Conservation (phyloP, 306 rosid species). For the Parietaria judaica region DNA sequence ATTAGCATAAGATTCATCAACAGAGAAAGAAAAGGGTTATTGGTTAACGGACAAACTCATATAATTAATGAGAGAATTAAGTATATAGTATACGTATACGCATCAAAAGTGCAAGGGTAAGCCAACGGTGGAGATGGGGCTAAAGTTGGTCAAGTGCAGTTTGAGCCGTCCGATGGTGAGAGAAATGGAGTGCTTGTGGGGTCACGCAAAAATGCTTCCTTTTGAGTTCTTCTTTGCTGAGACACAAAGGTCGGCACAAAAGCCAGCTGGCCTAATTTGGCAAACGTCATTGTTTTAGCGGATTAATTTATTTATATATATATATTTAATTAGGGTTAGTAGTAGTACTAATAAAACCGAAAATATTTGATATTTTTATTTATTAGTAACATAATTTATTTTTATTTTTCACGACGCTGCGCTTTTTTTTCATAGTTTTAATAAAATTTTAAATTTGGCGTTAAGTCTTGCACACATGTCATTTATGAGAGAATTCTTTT, state of each 20-base stretch:
- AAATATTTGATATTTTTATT: too few relatives aligned
- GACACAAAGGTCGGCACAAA: conserved; percentile 11
- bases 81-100: not conserved
- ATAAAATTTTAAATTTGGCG: too few relatives aligned
- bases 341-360: too few relatives aligned
- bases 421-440: too few relatives aligned
- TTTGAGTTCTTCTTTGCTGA: conserved; percentile 1
- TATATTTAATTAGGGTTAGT: too few relatives aligned
- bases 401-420: too few relatives aligned
- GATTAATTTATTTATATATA: not conserved
- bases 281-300: conserved; percentile 14
- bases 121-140: conserved; percentile 27
- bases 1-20: conserved; percentile 32
- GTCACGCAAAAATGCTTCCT: conserved; percentile 1
- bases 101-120: not conserved
- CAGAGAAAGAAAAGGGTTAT: conserved; percentile 15
- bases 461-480: too few relatives aligned
- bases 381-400: too few relatives aligned
- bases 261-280: not conserved
- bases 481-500: too few relatives aligned
- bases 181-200: conserved; percentile 5
- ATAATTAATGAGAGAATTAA: not conserved
- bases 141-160: conserved; percentile 33
- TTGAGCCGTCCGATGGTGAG: conserved; percentile 34
- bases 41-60: conserved; percentile 20